Evolutionary conservation across 306 rosid species (phyloP).

Genomic region (Bauhinia variegata): DNA sequence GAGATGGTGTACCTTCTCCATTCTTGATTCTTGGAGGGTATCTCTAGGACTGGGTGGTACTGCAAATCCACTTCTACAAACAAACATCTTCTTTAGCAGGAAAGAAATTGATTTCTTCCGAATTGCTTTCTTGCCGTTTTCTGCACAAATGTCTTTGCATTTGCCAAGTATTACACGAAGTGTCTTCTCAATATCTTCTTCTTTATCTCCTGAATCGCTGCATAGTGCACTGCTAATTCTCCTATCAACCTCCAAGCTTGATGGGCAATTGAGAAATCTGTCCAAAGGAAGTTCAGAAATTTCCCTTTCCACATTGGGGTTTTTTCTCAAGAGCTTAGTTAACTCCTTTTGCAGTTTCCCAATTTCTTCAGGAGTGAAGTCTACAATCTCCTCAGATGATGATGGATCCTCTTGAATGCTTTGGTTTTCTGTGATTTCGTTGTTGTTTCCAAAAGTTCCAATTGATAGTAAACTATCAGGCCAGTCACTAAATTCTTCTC

Average conservation of each 20-base stretch:
- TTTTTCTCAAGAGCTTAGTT: constrained; percentile 70
- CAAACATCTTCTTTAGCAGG: constrained; percentile 87
- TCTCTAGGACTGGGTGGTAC: constrained; percentile 81
- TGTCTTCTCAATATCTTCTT: constrained; percentile 84
- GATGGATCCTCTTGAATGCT: constrained; percentile 57
- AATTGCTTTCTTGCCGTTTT: constrained; percentile 56
- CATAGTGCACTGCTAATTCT: constrained; percentile 68
- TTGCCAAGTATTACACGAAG: constrained; percentile 79
- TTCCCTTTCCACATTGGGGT: constrained; percentile 71
- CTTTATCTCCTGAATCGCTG: constrained; percentile 56
- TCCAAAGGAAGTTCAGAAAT: constrained; percentile 87
- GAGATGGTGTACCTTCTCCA: constrained; percentile 76
- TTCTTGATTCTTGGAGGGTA: constrained; percentile 84
- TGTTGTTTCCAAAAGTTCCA: constrained; percentile 92
- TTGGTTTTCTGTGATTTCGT: constrained; percentile 48
- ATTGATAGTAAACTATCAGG: constrained; percentile 86
- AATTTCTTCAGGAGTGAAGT: constrained; percentile 89
- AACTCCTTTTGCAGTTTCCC: constrained; percentile 83
- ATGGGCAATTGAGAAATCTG: constrained; percentile 94
- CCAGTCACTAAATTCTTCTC: constrained; percentile 96
- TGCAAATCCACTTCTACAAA: constrained; percentile 82
- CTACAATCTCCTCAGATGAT: constrained; percentile 66
- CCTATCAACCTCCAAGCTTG: constrained; percentile 92
- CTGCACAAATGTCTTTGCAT: constrained; percentile 81
- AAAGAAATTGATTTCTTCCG: constrained; percentile 89